Evolutionary conservation across 2,329 filamentous ascomycete genomes (phyloP), one percentile per base, ranked within the genome.

Genomic region (Penicillium italicum): DNA sequence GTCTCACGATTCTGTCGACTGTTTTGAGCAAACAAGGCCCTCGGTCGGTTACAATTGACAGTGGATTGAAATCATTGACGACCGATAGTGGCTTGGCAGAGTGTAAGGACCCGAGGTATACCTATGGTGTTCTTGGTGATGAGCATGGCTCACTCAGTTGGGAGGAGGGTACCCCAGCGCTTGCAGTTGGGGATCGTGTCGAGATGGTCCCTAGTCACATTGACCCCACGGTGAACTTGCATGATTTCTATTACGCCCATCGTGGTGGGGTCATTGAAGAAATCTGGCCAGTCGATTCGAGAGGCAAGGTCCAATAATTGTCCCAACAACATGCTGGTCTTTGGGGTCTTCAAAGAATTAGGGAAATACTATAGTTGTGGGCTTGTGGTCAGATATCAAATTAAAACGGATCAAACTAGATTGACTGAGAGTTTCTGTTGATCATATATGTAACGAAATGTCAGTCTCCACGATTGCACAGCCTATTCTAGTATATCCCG

Each of bases 181-280:
- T 81, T 42, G 62, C 65, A 2, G 69, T 81, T 28, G 79, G 79
- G 0, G 78, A 80, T 63, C 66, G 76, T 4, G 73, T 81, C 11
- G 77, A 80, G 66, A 80, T 82, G 78, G 67, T 82, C 12, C 80
- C 79, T 0, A 82, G 79, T 60, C 80, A 82, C 63, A 82, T 82
- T 53, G 80, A 82, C 61, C 79, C 80, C 0, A 82, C 80, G 0
- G 74, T 82, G 51, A 82, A 82, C 56, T 62, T 82, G 53, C 78
- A 80, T 58, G 78, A 82, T 45, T 68, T 76, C 31, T 82, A 81
- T 62, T 81, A 79, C 61, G 79, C 77, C 2, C 66, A 81, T 63
- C 71, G 79, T 4, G 72, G 75, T 0, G 79, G 79, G 0, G 60
- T 80, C 1, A 73, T 82, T 57, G 74, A 80, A 59, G 79, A 81